These are phyloP conservation scores for Penicillium nordicum DNA, from an alignment of 2,329 filamentous ascomycete species.

Conservation along the genomic window DNA sequence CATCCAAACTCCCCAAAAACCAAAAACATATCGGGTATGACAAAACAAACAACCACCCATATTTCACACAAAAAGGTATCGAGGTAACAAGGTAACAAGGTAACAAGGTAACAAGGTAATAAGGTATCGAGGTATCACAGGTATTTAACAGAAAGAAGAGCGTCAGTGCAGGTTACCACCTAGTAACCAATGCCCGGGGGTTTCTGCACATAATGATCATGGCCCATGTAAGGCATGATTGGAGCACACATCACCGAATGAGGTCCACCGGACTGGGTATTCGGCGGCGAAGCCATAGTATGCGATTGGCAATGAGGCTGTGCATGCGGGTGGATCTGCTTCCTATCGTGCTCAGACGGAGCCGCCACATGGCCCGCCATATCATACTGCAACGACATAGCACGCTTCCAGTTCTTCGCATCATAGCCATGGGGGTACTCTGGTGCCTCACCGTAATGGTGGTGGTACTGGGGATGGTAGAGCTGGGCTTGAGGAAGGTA, in stretches of 20 bases:
- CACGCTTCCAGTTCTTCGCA: slow-evolving; percentile 30
- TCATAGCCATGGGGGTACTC: slow-evolving; percentile 22
- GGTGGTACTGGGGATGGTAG: slow-evolving; percentile 22
- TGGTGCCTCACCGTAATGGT: slow-evolving; percentile 13
- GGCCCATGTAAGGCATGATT: slow-evolving; percentile 26
- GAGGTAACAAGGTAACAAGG: background rate
- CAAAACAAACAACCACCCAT: slow-evolving; percentile 18
- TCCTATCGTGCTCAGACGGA: slow-evolving; percentile 10
- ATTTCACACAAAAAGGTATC: slow-evolving; percentile 10
- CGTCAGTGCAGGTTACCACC: background rate
- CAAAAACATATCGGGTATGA: slow-evolving; percentile 18
- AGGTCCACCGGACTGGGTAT: slow-evolving; percentile 21
- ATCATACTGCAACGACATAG: slow-evolving; percentile 29
- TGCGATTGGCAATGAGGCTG: slow-evolving; percentile 9
- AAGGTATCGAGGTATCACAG: slow-evolving; percentile 8
- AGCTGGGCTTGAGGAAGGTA: slow-evolving; percentile 21
- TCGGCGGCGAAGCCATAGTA: slow-evolving; percentile 19
- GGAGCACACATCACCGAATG: slow-evolving; percentile 30
- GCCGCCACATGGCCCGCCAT: slow-evolving; percentile 11
- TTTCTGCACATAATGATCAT: slow-evolving; percentile 22
- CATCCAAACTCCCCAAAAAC: slow-evolving; percentile 4
- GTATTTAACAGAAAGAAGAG: slow-evolving; percentile 9
- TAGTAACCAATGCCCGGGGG: slow-evolving; percentile 25
- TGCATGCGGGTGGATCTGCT: slow-evolving; percentile 1
- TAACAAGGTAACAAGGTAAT: too few species aligned